Conservation (phyloP, 1,284 basidiomycete species). For the Calocybe gambosa region DNA sequence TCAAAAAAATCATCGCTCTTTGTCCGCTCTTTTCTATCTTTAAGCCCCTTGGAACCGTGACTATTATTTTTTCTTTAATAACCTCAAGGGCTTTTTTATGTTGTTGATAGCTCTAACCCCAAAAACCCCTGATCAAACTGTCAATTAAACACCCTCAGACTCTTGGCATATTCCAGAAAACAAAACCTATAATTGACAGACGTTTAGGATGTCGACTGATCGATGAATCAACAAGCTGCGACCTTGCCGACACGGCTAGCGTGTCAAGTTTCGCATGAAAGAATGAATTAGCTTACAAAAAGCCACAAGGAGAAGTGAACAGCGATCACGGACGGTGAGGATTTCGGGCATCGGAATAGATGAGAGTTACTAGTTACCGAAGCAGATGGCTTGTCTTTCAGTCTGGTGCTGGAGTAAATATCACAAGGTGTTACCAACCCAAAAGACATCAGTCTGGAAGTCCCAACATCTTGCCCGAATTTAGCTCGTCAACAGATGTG, state of each 20-base stretch:
- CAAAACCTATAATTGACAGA: neutral
- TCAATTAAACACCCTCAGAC: too few relatives aligned
- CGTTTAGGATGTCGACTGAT: neutral
- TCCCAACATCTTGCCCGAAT: neutral
- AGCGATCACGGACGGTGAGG: neutral
- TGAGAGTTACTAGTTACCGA: neutral
- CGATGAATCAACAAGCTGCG: neutral
- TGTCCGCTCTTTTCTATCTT: neutral
- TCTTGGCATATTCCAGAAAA: neutral
- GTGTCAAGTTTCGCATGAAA: neutral
- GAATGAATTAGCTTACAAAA: neutral
- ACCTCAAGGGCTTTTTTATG: too few relatives aligned
- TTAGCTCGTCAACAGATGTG: conserved; percentile 1
- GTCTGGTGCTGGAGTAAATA: neutral
- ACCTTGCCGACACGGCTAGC: neutral
- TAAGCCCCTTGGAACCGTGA: neutral
- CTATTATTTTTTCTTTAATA: too few relatives aligned
- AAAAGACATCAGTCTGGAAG: neutral
- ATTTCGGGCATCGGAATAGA: conserved; percentile 4
- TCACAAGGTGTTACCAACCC: neutral
- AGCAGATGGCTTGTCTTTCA: neutral
- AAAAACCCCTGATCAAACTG: too few relatives aligned
- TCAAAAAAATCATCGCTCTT: neutral
- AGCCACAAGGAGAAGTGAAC: neutral
- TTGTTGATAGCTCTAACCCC: too few relatives aligned